A percentile compares a stretch with the other conserved stretches of the same genome.
phyloP scores from a whole-genome alignment of 1,284 basidiomycete species.

The Gymnopus androsaceus region DNA sequence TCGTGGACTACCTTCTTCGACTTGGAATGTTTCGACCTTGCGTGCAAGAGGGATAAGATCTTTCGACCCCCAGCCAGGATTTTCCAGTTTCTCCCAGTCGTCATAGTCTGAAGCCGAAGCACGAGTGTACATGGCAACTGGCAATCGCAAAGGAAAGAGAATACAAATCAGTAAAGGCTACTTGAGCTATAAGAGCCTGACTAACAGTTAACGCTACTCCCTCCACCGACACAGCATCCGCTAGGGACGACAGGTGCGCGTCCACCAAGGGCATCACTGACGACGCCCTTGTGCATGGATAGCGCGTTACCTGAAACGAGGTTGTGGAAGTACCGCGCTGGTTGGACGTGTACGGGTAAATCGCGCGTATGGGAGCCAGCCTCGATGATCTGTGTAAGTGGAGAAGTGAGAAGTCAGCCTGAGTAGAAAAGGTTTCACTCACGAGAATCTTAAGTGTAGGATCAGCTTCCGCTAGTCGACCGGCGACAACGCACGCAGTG shows the following conservation, averaged over 20 bases:
- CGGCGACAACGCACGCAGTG: conserved; percentile 46
- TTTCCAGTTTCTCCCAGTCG: conserved; percentile 39
- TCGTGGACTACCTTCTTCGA: conserved; percentile 16
- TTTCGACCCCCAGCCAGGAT: conserved; percentile 42
- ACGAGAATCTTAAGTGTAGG: conserved; percentile 45
- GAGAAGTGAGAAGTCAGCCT: not conserved
- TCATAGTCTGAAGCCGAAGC: conserved; percentile 43
- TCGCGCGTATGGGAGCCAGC: conserved; percentile 36
- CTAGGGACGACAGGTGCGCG: conserved; percentile 31
- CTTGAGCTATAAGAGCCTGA: not conserved
- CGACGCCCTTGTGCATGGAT: conserved; percentile 31
- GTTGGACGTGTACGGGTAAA: conserved; percentile 37
- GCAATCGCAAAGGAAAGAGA: not conserved
- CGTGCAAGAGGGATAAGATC: conserved; percentile 42
- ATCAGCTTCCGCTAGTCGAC: conserved; percentile 47
- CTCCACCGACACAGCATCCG: conserved; percentile 44
- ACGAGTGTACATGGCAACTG: conserved; percentile 41
- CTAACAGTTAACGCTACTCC: conserved; percentile 44
- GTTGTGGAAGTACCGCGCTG: conserved; percentile 36
- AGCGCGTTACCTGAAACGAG: conserved; percentile 35
- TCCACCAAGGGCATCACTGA: conserved; percentile 34
- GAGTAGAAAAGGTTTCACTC: conserved; percentile 13
- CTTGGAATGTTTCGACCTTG: conserved; percentile 47
- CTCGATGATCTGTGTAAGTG: conserved; percentile 29
- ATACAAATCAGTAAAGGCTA: not conserved